Base-by-base conservation (phyloP, 495 filamentous ascomycete species). In the Xylaria scruposa region DNA sequence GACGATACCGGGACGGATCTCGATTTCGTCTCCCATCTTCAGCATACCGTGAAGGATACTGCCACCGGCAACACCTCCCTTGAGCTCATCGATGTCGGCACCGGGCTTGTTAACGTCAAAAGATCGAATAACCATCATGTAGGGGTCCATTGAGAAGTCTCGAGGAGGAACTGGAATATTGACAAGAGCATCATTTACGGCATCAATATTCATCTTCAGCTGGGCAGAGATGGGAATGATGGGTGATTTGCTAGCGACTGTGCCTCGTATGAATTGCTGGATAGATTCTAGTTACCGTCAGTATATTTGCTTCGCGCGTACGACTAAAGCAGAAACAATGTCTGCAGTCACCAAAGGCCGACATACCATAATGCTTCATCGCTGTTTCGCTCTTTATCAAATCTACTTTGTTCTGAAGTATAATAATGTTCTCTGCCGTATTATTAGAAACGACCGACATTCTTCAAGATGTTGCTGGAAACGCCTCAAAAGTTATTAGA, bases 91-190 rank as follows among this genome's bases (percentile, higher is more conserved):
- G 70, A 99, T 98, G 84, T 97, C 97, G n/a, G 97, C 94, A 89
- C 96, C 96, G 47, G 96, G 96, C 88, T 99, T 99, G 90, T 99
- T 99, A 75, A 99, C 97, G 78, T 99, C 96, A 81, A 99, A 99
- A 5, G 95, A 98, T 74, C 96, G 92, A 80, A 99, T 99, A 77
- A 98, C 91, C 76, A 99, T 99, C 93, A 99, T 97, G 83, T 97
- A 94, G 36, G 96, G 96, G 53, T 92, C 92, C 73, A 91, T 90
- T 68, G 90, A 87, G 86, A 98, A 98, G 81, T 98, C 93, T 82
- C 96, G 88, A 40, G 91, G 77, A 3, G 96, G 96, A 26, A 98
- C 91, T 24, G 97, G 97, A 72, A 99, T 97, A 73, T 92, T 91
- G 73, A 97, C 92, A 65, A 99, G 93, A 70, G 91, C 88, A 80